phyloP scores from a whole-genome alignment of 805 yeast genomes.

The Yarrowia bubula region DNA sequence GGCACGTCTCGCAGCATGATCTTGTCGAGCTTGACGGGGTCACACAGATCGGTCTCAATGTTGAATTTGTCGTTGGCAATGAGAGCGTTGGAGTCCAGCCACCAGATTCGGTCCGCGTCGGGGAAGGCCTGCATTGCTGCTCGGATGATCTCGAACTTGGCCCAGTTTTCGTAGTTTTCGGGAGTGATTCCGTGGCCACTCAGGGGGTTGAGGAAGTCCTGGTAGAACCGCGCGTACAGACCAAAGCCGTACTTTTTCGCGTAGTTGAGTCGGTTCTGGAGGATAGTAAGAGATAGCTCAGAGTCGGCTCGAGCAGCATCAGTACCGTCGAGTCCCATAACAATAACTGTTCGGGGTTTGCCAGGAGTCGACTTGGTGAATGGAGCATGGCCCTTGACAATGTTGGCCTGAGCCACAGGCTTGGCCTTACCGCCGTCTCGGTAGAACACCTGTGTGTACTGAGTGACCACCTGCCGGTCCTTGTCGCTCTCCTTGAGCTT shows the following conservation, averaged over 20 bases:
- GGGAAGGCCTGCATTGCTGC: slow-evolving; percentile 96
- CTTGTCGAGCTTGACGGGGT: slow-evolving; percentile 58
- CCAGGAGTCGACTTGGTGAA: slow-evolving; percentile 14
- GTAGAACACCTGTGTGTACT: slow-evolving; percentile 25
- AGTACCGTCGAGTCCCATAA: slow-evolving; percentile 10
- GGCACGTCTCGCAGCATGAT: slow-evolving; percentile 70
- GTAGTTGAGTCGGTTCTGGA: slow-evolving; percentile 73
- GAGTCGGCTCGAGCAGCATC: slow-evolving; percentile 26
- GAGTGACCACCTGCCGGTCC: slow-evolving; percentile 7
- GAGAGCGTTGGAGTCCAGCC: slow-evolving; percentile 66
- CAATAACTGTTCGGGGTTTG: slow-evolving; percentile 24
- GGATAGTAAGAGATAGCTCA: not conserved
- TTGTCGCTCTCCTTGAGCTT: not conserved
- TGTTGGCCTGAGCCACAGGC: slow-evolving; percentile 15
- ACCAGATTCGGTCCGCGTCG: slow-evolving; percentile 87
- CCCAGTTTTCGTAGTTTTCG: slow-evolving; percentile 49
- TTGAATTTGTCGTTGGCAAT: slow-evolving; percentile 70
- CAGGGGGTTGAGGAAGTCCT: slow-evolving; percentile 56
- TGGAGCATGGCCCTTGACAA: slow-evolving; percentile 23
- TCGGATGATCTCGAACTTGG: slow-evolving; percentile 59
- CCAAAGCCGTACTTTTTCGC: slow-evolving; percentile 82
- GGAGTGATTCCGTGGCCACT: slow-evolving; percentile 29
- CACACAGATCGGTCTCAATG: slow-evolving; percentile 57
- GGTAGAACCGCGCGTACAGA: slow-evolving; percentile 76
- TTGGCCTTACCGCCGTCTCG: slow-evolving; percentile 27